These are phyloP conservation scores for Penicillium sp. DNA, from an alignment of 2,329 filamentous ascomycete genomes.

Conservation along the genomic window DNA sequence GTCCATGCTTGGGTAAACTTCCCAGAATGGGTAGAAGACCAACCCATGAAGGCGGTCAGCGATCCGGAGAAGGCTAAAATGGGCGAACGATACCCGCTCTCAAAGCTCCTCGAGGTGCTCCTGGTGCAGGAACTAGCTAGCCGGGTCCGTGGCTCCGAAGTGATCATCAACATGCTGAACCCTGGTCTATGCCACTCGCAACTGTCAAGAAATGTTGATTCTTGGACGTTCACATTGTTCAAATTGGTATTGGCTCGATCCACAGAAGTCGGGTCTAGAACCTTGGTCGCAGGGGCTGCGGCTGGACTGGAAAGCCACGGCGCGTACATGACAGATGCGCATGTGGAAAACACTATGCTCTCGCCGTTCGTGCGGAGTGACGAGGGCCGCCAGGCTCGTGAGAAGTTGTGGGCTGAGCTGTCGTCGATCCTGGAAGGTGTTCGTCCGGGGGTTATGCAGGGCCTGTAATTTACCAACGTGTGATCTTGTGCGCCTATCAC, in stretches of 20 bases:
- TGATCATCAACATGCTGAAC: conserved; percentile 55
- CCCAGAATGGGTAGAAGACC: conserved; percentile 38
- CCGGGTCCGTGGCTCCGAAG: conserved; percentile 29
- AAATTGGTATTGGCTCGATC: conserved; percentile 43
- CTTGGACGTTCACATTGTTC: conserved; percentile 9
- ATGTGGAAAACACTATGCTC: conserved; percentile 28
- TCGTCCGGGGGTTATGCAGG: conserved; percentile 39
- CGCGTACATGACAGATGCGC: conserved; percentile 46
- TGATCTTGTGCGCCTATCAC: not conserved
- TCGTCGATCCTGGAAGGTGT: conserved; percentile 45
- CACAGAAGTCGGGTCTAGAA: conserved; percentile 53
- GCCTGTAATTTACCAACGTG: conserved; percentile 11
- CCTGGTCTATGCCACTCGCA: conserved; percentile 57
- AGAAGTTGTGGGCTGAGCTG: conserved; percentile 50
- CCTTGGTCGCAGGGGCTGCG: conserved; percentile 41
- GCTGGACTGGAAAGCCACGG: conserved; percentile 50
- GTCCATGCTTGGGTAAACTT: conserved; percentile 45
- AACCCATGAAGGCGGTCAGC: conserved; percentile 43
- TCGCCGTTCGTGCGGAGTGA: conserved; percentile 43
- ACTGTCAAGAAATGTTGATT: conserved; percentile 42
- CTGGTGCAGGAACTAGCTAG: conserved; percentile 43
- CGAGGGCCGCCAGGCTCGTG: conserved; percentile 41
- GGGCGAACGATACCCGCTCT: conserved; percentile 46
- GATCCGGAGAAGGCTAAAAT: conserved; percentile 39
- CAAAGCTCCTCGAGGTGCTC: conserved; percentile 54